These are phyloP conservation scores for Crithidia sp. DNA, from an alignment of 208 protist genomes.

Conservation along the genomic window DNA sequence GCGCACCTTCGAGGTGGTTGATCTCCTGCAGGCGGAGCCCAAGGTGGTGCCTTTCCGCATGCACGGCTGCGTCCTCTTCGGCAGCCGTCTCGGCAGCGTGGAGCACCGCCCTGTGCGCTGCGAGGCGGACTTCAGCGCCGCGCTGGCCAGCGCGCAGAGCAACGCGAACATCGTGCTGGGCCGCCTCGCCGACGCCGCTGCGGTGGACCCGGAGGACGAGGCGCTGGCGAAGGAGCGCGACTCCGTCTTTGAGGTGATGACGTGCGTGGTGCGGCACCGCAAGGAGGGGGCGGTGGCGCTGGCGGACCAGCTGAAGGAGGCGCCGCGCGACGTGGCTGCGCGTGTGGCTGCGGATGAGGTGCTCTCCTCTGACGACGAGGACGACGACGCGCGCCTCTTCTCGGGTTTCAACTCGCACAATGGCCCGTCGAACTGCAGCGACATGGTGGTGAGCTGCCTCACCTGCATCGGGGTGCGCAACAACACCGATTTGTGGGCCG, in stretches of 20 bases:
- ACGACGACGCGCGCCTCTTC: slow-evolving; percentile 17
- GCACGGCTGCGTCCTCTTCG: slow-evolving; percentile 30
- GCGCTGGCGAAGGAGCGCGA: slow-evolving; percentile 14
- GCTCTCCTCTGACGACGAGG: slow-evolving; percentile 30
- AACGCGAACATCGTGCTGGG: slow-evolving; percentile 29
- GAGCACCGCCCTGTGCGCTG: slow-evolving; percentile 28
- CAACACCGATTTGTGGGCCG: slow-evolving; percentile 14
- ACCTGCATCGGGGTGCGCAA: slow-evolving; percentile 32
- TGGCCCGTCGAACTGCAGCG: slow-evolving; percentile 12
- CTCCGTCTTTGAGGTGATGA: slow-evolving; percentile 39
- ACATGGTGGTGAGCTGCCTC: slow-evolving; percentile 28
- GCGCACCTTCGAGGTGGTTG: slow-evolving; percentile 35
- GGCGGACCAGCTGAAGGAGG: slow-evolving; percentile 18
- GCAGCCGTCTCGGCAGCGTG: slow-evolving; percentile 35
- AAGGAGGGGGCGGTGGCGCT: slow-evolving; percentile 36
- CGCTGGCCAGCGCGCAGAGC: slow-evolving; percentile 35
- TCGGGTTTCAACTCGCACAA: slow-evolving; percentile 29
- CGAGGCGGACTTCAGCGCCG: slow-evolving; percentile 33
- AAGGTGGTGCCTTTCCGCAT: slow-evolving; percentile 18
- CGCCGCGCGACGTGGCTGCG: slow-evolving; percentile 2
- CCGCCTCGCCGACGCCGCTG: slow-evolving; percentile 22
- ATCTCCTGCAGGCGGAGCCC: slow-evolving; percentile 39
- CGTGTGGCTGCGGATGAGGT: slow-evolving; percentile 1
- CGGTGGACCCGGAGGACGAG: slow-evolving; percentile 16
- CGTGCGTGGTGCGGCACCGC: slow-evolving; percentile 39